phyloP scores from a whole-genome alignment of 1,284 basidiomycete species.

The Microbotryum saponariae region DNA sequence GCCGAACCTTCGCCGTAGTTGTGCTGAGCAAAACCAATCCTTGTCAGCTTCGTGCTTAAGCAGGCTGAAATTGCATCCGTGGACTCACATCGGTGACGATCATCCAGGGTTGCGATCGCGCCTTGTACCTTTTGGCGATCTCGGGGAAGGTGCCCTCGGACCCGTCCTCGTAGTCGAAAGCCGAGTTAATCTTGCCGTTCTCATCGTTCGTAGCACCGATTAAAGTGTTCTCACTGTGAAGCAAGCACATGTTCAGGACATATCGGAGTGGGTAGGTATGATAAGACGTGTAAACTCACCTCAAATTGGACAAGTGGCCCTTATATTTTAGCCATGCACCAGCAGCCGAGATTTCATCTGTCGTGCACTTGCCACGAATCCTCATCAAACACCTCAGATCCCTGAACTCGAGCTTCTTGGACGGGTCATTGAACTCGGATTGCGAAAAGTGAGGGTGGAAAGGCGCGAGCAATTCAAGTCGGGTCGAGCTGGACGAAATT shows the following conservation, averaged over 20 bases:
- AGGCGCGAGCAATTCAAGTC: slow-evolving; percentile 80
- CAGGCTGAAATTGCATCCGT: neutral
- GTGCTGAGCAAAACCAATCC: slow-evolving; percentile 25
- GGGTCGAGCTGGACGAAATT: slow-evolving; percentile 69
- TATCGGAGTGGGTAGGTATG: neutral
- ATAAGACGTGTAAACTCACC: slow-evolving; percentile 12
- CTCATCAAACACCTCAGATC: slow-evolving; percentile 64
- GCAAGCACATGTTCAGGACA: neutral
- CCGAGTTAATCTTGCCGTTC: slow-evolving; percentile 73
- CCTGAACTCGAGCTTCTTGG: slow-evolving; percentile 65
- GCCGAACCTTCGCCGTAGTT: slow-evolving; percentile 92
- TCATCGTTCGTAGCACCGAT: slow-evolving; percentile 87
- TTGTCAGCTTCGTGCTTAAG: neutral
- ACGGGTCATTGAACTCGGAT: slow-evolving; percentile 47
- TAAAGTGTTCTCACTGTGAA: slow-evolving; percentile 34
- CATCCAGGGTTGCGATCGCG: slow-evolving; percentile 78
- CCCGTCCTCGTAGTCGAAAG: slow-evolving; percentile 56
- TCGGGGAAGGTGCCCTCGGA: slow-evolving; percentile 74
- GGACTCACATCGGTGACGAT: slow-evolving; percentile 66
- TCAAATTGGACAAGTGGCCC: slow-evolving; percentile 42
- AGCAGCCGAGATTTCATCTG: slow-evolving; percentile 93
- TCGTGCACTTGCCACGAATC: slow-evolving; percentile 95
- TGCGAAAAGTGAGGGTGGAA: slow-evolving; percentile 67
- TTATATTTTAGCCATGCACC: slow-evolving; percentile 99
- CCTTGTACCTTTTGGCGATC: slow-evolving; percentile 78